Percentiles rank a stretch among this genome's conserved stretches.
These are phyloP conservation scores for Dalbergia cochinchinensis DNA, from an alignment of 306 rosid genomes.

Conservation along the genomic window DNA sequence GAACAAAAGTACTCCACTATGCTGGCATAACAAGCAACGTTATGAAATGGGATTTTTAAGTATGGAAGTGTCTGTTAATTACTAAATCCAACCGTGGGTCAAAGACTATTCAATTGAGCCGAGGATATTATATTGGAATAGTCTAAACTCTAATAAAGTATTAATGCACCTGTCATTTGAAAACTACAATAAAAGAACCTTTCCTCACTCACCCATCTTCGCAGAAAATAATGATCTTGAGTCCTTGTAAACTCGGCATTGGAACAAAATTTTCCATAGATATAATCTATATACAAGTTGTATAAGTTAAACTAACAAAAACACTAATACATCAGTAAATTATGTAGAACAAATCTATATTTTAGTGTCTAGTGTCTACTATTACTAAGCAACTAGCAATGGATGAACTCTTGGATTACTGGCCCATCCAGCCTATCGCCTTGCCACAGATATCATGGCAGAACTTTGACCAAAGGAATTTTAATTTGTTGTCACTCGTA, in stretches of 20 bases:
- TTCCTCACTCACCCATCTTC: neutral
- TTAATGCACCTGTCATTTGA: too few relatives aligned
- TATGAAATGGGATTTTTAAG: constrained; percentile 5
- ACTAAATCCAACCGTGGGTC: neutral
- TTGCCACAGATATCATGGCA: neutral
- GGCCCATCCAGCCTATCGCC: too few relatives aligned
- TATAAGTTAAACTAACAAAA: neutral
- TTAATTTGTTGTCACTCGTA: neutral
- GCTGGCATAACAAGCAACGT: constrained; percentile 48
- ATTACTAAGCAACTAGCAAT: neutral
- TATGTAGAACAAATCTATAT: neutral
- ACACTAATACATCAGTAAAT: neutral
- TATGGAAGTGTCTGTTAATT: neutral
- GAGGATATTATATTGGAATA: neutral
- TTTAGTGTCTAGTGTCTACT: neutral
- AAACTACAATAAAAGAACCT: neutral
- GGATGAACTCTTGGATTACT: neutral
- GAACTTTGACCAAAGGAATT: neutral
- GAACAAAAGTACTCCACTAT: neutral
- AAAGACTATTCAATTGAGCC: neutral
- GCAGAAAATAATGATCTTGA: neutral
- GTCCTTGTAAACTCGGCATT: neutral
- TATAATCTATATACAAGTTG: neutral
- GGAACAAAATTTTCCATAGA: neutral
- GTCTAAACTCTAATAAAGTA: too few relatives aligned